Evolutionary conservation across 2,329 filamentous ascomycete species (phyloP), one percentile per base, ranked within the genome.

Genomic region (Talaromyces verruculosus): DNA sequence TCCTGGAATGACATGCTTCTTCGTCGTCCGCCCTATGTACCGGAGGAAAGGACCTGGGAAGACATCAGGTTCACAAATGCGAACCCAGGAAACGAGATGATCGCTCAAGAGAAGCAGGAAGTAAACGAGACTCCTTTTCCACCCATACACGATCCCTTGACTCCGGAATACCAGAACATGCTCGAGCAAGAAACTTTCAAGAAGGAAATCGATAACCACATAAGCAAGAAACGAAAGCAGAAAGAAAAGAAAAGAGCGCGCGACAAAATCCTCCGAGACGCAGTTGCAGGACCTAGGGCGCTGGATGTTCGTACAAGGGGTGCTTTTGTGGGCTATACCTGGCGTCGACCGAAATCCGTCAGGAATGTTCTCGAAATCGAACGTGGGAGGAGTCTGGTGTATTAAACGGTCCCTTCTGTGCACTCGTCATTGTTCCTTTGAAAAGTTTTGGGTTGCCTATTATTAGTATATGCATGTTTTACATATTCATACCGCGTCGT

Each of bases 291-390:
- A 47, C 84, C 83, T 47, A 82, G 84, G 17, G 92, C 90, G n/a
- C 81, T 98, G 77, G 88, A 91, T 70, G 84, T 95, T 69, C 86
- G 95, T 67, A 96, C 94, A 78, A 86, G 85, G 75, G 90, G 87
- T 30, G 93, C 92, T 0, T 98, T 98, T 77, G 79, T 96, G 68
- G 94, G 94, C 0, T 99, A 99, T 75, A 92, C 91, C 1, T 98
- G 95, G 83, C 86, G 88, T 41, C 77, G 79, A 51, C 79, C 80
- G 2, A 79, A 76, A 62, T 73, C 75, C 3, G 72, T 78, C 58
- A 69, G 71, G 37, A 67, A 77, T 66, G 76, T 74, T 1, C 68
- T 81, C 17, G 72, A 73, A n/a, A 69, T 69, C 30, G 75, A 78
- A 49, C 70, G 75, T 65, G 76, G 77, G 15, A 72, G 75, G 49